Evolutionary conservation across 441 rosid species (phyloP).

Genomic region (Pelargonium citronellum): DNA sequence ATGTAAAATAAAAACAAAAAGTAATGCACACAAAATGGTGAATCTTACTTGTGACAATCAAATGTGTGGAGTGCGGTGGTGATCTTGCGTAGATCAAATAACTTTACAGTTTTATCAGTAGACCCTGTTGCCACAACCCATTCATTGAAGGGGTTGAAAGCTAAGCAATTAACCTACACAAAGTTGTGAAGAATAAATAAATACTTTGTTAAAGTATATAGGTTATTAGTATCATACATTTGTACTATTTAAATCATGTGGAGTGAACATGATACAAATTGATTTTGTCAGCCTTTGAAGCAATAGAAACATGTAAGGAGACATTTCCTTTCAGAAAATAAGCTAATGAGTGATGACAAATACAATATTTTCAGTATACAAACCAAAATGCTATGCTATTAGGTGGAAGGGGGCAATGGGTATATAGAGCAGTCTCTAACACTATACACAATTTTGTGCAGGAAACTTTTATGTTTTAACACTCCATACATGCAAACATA

Average conservation of each 20-base stretch:
- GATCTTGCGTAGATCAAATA: conserved; percentile 87
- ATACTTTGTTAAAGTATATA: background rate
- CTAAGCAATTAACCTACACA: conserved; percentile 81
- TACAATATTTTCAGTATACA: background rate
- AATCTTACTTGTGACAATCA: conserved; percentile 80
- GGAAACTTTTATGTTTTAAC: background rate
- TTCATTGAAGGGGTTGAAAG: conserved; percentile 93
- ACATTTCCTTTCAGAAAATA: background rate
- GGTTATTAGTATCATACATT: background rate
- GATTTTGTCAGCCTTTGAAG: too few species aligned
- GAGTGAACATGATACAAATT: too few species aligned
- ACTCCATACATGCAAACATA: background rate
- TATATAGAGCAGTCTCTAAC: background rate
- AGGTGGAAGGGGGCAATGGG: background rate
- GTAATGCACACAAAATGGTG: background rate
- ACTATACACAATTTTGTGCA: background rate
- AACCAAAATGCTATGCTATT: background rate
- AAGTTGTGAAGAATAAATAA: conserved; percentile 5
- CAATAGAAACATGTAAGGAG: too few species aligned
- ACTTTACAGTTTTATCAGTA: conserved; percentile 86
- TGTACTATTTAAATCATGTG: background rate
- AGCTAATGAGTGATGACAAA: background rate
- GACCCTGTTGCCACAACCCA: conserved; percentile 97
- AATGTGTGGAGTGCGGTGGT: conserved; percentile 78
- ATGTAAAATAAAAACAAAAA: background rate